Evolutionary conservation across 352 stramenopile species (phyloP), one percentile per base, ranked within the genome.

Genomic region (Pythium chondricola): DNA sequence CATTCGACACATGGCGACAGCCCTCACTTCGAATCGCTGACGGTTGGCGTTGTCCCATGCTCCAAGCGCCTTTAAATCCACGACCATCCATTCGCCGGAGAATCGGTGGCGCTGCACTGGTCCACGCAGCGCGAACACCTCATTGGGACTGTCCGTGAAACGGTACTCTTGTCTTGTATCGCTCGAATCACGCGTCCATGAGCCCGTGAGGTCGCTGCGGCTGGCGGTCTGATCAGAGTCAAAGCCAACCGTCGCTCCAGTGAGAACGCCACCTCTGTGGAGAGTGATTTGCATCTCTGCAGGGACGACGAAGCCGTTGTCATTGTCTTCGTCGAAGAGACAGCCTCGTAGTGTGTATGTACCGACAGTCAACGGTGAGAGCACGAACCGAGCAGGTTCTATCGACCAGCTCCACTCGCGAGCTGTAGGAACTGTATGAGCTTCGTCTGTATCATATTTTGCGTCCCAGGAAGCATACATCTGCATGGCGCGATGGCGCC

Each of bases 111-210:
- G 11, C 4, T 18, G 8, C 10, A 17, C 22, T 11, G 11, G 7
- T 6, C 38, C n/a, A 9, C 13, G 38, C 7, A 43, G 16, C 11
- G 38, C 38, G 21, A 43, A 43, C 17, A 25, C 40, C 11, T 46
- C 40, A 22, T 33, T 33, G 7, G 40, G 24, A 21, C 40, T 33
- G 21, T 46, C 40, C 7, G 21, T 4, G n/a, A 46, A 46, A 14
- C 13, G 7, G 26, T 22, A 33, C 25, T 8, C n/a, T 9, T 40
- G 30, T 4, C 9, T 5, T 7, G 39, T 40, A 8, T 49, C 27
- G n/a, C 38, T n/a, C 4, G 27, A 10, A 11, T 49, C 29, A 17
- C 43, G 27, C 7, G 30, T 49, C 43, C 43, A 49, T n/a, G 30
- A 25, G 18, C 43, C 43, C 2, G n/a, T 30, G 4, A 49, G 43